Evolutionary conservation across 2,329 filamentous ascomycete species (phyloP), one percentile per base, ranked within the genome.

Genomic region (Alternaria gaisen): DNA sequence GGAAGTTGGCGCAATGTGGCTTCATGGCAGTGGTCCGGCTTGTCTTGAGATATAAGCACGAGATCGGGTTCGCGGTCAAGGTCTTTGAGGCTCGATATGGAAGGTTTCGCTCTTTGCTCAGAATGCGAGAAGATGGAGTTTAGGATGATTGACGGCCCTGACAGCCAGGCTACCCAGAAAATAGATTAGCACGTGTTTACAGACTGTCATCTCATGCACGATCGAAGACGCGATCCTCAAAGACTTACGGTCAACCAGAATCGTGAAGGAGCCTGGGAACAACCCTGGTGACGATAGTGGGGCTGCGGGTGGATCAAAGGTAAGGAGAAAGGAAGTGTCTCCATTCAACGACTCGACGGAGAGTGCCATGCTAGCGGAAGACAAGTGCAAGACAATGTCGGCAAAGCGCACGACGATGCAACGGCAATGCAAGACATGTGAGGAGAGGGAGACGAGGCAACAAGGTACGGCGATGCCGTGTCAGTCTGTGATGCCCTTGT

Each of bases 11-110:
- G 86, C 14, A 93, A 81, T 0, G 90, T 92, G 36, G 85, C 83
- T 77, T 89, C 85, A 71, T 92, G 87, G 76, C 90, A 92, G 71
- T 92, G 90, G 70, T 92, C 90, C 16, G 85, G 86, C 71, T 88
- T 88, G 67, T 84, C 83, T 68, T 89, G 87, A 6, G 85, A 87
- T 59, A 89, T 82, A 50, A 89, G 75, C 32, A 89, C 83, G 16
- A 88, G 66, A 65, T 89, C 85, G 4, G 86, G 84, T 47, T 79
- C 75, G 50, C 83, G 80, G 3, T 82, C 78, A 14, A 89, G 77
- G 32, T 88, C 82, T 20, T 79, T 78, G 18, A 89, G 79, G 18
- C 88, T 87, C 0, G 82, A 79, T 59, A 92, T 83, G 65, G 85
- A 88, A 46, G 87, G 81, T 26, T 81, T 80, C 18, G 82, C 76